phyloP scores from a whole-genome alignment of 73 alveolate genomes.

The Uronychia setigera region DNA sequence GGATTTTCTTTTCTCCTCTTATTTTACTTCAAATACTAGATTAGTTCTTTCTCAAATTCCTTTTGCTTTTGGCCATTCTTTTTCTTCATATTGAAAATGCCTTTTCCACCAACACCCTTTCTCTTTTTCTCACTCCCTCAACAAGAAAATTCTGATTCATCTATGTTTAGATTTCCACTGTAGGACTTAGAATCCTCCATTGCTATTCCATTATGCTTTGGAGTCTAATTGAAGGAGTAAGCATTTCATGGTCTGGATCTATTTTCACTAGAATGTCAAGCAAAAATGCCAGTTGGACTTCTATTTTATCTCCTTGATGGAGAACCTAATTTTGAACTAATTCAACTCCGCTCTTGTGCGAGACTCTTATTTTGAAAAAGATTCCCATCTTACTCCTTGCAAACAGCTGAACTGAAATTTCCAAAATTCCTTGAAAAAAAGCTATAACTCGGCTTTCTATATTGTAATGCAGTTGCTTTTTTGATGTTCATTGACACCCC shows the following conservation, averaged over 20 bases:
- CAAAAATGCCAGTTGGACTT: too few relatives aligned
- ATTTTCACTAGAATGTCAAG: too few relatives aligned
- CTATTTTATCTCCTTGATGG: background rate
- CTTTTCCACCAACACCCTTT: background rate
- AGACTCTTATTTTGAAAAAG: background rate
- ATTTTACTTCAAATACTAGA: background rate
- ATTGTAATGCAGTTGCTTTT: too few relatives aligned
- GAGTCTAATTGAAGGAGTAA: too few relatives aligned
- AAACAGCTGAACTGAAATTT: background rate
- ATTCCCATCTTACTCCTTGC: too few relatives aligned
- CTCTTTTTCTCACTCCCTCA: too few relatives aligned
- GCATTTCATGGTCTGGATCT: too few relatives aligned
- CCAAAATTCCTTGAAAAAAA: background rate
- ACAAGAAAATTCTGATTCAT: background rate
- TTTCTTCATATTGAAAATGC: background rate
- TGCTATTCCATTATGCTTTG: too few relatives aligned
- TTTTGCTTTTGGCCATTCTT: background rate
- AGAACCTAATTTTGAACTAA: background rate
- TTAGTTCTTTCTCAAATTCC: background rate
- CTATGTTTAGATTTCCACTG: background rate
- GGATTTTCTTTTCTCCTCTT: background rate
- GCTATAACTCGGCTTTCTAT: background rate
- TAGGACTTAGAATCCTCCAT: background rate
- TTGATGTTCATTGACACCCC: background rate
- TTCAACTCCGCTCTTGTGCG: background rate